Evolutionary conservation across 2,329 filamentous ascomycete species (phyloP).

Genomic region (Colletotrichum sidae): DNA sequence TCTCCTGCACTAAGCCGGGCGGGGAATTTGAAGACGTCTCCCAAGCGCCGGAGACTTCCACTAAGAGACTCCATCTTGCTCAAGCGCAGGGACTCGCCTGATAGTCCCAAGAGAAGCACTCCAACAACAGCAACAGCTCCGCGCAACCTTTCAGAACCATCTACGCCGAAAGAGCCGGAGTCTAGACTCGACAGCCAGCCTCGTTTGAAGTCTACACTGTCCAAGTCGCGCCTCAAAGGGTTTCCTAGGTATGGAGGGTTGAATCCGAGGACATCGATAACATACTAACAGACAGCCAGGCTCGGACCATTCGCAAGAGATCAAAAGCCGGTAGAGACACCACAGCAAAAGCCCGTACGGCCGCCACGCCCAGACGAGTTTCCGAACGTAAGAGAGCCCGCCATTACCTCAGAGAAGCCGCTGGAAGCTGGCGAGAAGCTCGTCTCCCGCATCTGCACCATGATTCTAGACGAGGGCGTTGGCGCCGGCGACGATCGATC

Average conservation of each 20-base stretch:
- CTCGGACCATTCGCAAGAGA: conserved; percentile 8
- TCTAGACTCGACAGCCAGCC: conserved; percentile 6
- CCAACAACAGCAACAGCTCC: conserved; percentile 1
- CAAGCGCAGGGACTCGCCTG: conserved; percentile 23
- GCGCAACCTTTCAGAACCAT: neutral
- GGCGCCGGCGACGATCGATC: conserved; percentile 18
- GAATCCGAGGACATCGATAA: rapidly evolving
- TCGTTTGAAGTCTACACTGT: conserved; percentile 13
- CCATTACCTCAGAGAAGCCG: neutral
- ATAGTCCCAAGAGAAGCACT: neutral
- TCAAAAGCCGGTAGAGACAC: neutral
- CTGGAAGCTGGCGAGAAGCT: neutral
- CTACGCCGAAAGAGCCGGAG: neutral
- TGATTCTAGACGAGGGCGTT: conserved; percentile 30
- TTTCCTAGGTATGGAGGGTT: conserved; percentile 8
- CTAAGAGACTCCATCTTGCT: conserved; percentile 31
- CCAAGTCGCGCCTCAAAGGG: conserved; percentile 15
- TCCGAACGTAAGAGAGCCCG: neutral
- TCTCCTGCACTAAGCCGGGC: neutral
- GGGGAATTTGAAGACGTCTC: conserved; percentile 16
- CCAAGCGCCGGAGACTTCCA: conserved; percentile 20
- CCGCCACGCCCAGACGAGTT: neutral
- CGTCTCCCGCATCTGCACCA: conserved; percentile 28
- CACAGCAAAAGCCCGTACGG: neutral
- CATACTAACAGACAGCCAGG: conserved; percentile 6